Evolutionary conservation across 2,329 filamentous ascomycete genomes (phyloP), one percentile per base, ranked within the genome.

Genomic region (Metarhizium robertsii): DNA sequence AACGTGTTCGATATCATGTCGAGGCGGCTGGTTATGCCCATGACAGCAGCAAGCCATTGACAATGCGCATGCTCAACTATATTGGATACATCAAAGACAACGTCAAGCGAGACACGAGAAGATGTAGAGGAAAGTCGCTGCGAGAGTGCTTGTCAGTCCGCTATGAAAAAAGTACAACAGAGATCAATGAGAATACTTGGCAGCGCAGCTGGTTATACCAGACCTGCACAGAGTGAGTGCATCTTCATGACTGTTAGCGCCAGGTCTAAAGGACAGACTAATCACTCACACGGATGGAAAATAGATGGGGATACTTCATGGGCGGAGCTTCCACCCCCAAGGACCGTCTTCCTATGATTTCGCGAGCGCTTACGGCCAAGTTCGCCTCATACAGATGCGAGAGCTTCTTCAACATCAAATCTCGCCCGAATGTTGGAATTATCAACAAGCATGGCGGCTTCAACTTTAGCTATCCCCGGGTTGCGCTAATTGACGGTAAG

Each of bases 361-460:
- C 89, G 1, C 85, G 90, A 14, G 76, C 83, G 3, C 75, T 90
- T 40, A 80, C 85, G 58, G 63, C 90, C 1, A 75, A 84, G 2
- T 90, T 85, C 67, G 68, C 75, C 2, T 81, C 80, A 0, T 68
- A 78, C 3, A 74, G 85, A 61, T 95, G 90, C 72, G 75, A 76
- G 1, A 73, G 80, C 7, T 80, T 81, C 0, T 95, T 91, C 75
- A 86, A 86, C 70, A 83, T 92, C 64, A 83, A 79, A 0, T 68
- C 73, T 0, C 80, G 79, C 0, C 79, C 90, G 0, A 75, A 91
- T 53, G 71, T 86, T 0, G 76, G 82, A 1, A 74, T 75, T 1
- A 83, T 94, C 68, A 94, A 95, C 75, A 84, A 86, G 65, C 86
- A 87, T 60, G 90, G 90, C 46, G 87, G 84, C 13, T 88, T 84